Conservation (phyloP, 352 stramenopile species). For the Globisporangium okanoganense region DNA sequence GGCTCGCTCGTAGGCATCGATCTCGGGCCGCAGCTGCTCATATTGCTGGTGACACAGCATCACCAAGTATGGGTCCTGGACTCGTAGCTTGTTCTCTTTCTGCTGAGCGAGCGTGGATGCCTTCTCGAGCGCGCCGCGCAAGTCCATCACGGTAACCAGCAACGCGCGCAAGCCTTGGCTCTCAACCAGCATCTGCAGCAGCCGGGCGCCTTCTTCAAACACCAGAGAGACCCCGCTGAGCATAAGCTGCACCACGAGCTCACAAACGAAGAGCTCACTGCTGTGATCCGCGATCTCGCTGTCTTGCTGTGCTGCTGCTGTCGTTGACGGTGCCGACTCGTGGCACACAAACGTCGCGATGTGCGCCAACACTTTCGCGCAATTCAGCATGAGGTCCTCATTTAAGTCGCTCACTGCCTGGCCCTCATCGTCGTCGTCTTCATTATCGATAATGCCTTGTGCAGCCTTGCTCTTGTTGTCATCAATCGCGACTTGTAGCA, state of each 20-base stretch:
- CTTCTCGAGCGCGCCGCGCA: conserved; percentile 62
- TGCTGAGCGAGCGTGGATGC: conserved; percentile 27
- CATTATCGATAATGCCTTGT: background rate
- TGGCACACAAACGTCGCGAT: conserved; percentile 14
- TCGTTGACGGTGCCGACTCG: background rate
- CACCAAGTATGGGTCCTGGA: conserved; percentile 40
- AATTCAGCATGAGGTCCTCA: conserved; percentile 12
- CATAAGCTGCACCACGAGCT: conserved; percentile 48
- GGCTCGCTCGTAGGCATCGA: conserved; percentile 44
- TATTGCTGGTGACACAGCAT: conserved; percentile 40
- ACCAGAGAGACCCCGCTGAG: conserved; percentile 52
- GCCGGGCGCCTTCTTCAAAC: conserved; percentile 45
- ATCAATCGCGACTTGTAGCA: conserved; percentile 47
- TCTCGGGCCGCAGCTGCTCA: conserved; percentile 33
- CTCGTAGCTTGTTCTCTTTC: conserved; percentile 27
- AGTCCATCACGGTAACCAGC: conserved; percentile 33
- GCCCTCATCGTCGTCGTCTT: conserved; percentile 2
- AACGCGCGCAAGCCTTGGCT: conserved; percentile 17
- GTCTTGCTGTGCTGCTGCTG: background rate
- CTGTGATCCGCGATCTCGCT: background rate
- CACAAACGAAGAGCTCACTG: conserved; percentile 25
- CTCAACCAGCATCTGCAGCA: conserved; percentile 65
- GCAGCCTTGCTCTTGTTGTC: conserved; percentile 7
- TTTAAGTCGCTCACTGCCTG: background rate
- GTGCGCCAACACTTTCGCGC: conserved; percentile 11